Percentiles rank a stretch among this genome's conserved stretches.
These are phyloP conservation scores for Ogataea nitratoaversa DNA, from an alignment of 805 yeast species.

Conservation along the genomic window DNA sequence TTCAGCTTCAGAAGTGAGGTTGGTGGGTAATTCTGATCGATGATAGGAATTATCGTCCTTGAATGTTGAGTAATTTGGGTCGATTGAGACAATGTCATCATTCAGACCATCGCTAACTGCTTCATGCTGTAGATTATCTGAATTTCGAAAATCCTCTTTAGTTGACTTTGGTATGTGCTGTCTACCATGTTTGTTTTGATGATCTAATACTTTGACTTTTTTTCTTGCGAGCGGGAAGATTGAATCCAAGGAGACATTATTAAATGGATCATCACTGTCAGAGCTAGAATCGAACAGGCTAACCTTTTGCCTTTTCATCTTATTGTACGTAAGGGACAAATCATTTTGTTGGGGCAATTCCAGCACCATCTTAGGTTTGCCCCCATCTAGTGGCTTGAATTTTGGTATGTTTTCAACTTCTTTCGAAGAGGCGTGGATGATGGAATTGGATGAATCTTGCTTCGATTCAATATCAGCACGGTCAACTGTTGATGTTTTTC, in stretches of 20 bases:
- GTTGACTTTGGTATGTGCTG: too few species aligned
- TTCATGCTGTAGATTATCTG: too few species aligned
- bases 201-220: not conserved
- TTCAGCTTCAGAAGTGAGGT: too few species aligned
- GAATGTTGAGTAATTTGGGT: too few species aligned
- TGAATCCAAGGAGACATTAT: not conserved
- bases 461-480: not conserved
- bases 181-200: not conserved
- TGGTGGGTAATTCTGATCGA: too few species aligned
- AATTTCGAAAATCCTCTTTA: too few species aligned
- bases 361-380: not conserved
- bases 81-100: too few species aligned
- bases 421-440: not conserved
- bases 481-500: not conserved
- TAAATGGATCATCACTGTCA: not conserved
- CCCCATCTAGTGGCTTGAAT: slow-evolving; percentile 1
- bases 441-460: too few species aligned
- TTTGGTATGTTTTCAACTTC: not conserved
- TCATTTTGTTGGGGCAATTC: not conserved
- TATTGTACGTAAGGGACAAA: not conserved
- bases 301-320: not conserved
- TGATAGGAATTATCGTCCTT: too few species aligned
- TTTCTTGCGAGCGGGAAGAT: not conserved
- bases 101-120: too few species aligned
- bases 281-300: not conserved